These are phyloP conservation scores for Serpula lacrymans DNA, from an alignment of 768 basidiomycete species.

Conservation along the genomic window DNA sequence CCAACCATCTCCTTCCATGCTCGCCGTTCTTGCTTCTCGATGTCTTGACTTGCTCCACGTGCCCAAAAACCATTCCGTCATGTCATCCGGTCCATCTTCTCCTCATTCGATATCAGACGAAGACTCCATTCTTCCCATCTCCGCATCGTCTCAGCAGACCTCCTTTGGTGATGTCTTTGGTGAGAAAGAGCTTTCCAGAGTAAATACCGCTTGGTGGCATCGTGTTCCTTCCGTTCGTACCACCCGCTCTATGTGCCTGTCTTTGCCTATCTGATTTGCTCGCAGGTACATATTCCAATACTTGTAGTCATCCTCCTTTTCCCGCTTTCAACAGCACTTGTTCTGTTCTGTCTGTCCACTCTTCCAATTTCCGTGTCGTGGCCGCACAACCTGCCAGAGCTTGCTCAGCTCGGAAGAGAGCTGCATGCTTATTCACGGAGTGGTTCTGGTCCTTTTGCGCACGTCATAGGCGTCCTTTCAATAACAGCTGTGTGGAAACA, in stretches of 20 bases:
- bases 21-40: constrained; percentile 46
- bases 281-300: constrained; percentile 54
- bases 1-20: constrained; percentile 40
- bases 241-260: constrained; percentile 3
- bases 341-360: constrained; percentile 44
- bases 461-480: constrained; percentile 80
- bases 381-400: constrained; percentile 73
- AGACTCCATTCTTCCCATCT: constrained; percentile 52
- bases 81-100: constrained; percentile 46
- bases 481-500: constrained; percentile 93
- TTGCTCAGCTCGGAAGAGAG: constrained; percentile 71
- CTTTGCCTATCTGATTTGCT: constrained; percentile 9
- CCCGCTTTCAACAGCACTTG: constrained; percentile 59
- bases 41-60: constrained; percentile 53
- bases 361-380: constrained; percentile 72
- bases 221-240: constrained; percentile 35
- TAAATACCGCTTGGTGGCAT: constrained; percentile 25
- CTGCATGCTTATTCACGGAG: constrained; percentile 77
- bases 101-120: constrained; percentile 36
- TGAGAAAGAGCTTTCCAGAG: constrained; percentile 32
- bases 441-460: constrained; percentile 58
- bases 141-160: constrained; percentile 45
- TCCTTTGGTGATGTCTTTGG: constrained; percentile 42
- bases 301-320: constrained; percentile 69
- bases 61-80: constrained; percentile 34